phyloP scores from a whole-genome alignment of 129 eudicot genomes.

The Logfia minima region DNA sequence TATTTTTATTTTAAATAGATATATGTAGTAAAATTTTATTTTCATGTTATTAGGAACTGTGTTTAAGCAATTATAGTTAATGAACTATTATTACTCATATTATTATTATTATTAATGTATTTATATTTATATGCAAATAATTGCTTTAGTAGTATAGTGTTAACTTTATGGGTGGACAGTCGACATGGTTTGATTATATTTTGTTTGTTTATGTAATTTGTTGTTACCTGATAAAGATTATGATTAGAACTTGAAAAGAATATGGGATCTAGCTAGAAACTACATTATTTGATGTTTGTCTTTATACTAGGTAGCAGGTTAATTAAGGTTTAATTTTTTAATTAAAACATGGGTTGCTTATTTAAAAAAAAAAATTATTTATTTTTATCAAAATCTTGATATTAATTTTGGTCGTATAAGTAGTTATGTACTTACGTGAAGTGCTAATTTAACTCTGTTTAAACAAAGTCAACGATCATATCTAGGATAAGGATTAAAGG shows the following conservation, averaged over 20 bases:
- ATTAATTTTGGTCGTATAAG: no score
- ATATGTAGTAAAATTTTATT: no score
- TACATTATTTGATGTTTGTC: not conserved
- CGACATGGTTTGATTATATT: not conserved
- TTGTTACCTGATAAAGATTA: not conserved
- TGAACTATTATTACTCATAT: no score
- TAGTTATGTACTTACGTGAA: no score
- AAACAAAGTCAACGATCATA: no score
- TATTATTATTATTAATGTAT: not conserved
- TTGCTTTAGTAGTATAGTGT: not conserved
- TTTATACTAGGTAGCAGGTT: conserved; percentile 1
- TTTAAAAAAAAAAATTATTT: not conserved
- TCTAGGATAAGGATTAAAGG: not conserved
- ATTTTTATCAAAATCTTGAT: not conserved
- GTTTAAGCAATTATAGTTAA: no score
- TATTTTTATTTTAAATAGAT: no score
- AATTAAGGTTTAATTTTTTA: not conserved
- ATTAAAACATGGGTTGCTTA: not conserved
- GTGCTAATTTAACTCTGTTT: no score
- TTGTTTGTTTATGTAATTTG: conserved; percentile 25
- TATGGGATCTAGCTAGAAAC: not conserved
- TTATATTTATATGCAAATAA: not conserved
- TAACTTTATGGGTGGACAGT: not conserved
- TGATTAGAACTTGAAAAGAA: not conserved
- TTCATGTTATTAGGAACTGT: not conserved